These are phyloP conservation scores for Talaromyces wortmannii DNA, from an alignment of 495 filamentous ascomycete genomes.

Conservation along the genomic window DNA sequence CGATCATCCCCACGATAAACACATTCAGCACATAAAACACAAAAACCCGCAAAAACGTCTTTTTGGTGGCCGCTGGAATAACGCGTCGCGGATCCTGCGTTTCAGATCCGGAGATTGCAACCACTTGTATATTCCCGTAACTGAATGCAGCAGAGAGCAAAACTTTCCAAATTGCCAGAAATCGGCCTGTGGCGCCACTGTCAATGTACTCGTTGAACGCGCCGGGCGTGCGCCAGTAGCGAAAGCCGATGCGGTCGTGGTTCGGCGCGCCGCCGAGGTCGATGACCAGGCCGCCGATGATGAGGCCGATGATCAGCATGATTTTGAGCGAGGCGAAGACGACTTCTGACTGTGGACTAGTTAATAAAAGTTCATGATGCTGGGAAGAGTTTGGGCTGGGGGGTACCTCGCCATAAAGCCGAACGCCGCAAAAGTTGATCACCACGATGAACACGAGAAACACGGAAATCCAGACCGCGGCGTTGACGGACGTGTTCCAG, in stretches of 20 bases:
- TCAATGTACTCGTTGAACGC: slow-evolving; percentile 47
- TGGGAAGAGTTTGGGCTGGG: not conserved
- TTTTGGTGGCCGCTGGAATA: slow-evolving; percentile 69
- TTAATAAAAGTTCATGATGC: not conserved
- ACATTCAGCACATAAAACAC: slow-evolving; percentile 68
- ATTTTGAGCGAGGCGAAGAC: slow-evolving; percentile 71
- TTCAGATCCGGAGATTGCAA: slow-evolving; percentile 73
- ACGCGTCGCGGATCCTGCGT: slow-evolving; percentile 69
- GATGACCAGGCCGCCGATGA: slow-evolving; percentile 60
- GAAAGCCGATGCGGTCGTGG: slow-evolving; percentile 60
- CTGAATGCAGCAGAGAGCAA: slow-evolving; percentile 34
- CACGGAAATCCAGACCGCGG: slow-evolving; percentile 64
- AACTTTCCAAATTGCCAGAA: slow-evolving; percentile 32
- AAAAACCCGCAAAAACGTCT: slow-evolving; percentile 80
- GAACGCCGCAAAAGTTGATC: slow-evolving; percentile 61
- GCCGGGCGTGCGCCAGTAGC: slow-evolving; percentile 65
- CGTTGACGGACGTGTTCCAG: slow-evolving; percentile 50
- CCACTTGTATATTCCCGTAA: slow-evolving; percentile 55
- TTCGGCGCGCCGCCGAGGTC: slow-evolving; percentile 58
- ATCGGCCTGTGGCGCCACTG: slow-evolving; percentile 23
- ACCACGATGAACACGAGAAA: slow-evolving; percentile 60
- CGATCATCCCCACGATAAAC: slow-evolving; percentile 43
- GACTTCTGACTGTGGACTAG: slow-evolving; percentile 44
- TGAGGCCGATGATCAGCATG: slow-evolving; percentile 62
- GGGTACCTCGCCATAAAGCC: slow-evolving; percentile 55